Conservation (phyloP, 176 grass and related monocot genomes). For the Musa troglodytarum region DNA sequence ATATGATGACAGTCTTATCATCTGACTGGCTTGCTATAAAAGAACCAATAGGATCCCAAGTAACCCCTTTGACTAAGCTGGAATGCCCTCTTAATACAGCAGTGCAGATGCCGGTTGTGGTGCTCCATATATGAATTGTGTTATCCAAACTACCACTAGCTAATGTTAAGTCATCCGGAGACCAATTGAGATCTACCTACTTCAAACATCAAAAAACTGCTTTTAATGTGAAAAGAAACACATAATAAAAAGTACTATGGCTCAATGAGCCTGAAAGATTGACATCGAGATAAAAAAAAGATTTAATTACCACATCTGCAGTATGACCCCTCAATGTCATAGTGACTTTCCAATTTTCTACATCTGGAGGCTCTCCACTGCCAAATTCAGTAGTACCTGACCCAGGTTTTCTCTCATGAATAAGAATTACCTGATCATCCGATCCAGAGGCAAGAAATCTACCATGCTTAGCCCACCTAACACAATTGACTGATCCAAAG, state of each 20-base stretch:
- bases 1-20: slow-evolving; percentile 93
- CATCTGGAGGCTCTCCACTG: slow-evolving; percentile 82
- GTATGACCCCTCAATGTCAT: slow-evolving; percentile 96
- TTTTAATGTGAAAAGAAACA: slow-evolving; percentile 1
- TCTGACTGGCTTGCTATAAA: slow-evolving; percentile 96
- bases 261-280: neutral
- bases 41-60: slow-evolving; percentile 98
- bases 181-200: slow-evolving; percentile 99
- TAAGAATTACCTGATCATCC: slow-evolving; percentile 92
- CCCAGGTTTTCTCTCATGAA: slow-evolving; percentile 92
- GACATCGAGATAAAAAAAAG: neutral
- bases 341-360: slow-evolving; percentile 96
- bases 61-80: slow-evolving; percentile 93
- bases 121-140: slow-evolving; percentile 92
- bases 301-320: slow-evolving; percentile 84
- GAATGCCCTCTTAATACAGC: slow-evolving; percentile 91
- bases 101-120: slow-evolving; percentile 85
- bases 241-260: slow-evolving; percentile 1
- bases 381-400: slow-evolving; percentile 91
- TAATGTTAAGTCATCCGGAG: slow-evolving; percentile 79
- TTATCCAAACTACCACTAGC: slow-evolving; percentile 94
- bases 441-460: slow-evolving; percentile 89
- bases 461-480: slow-evolving; percentile 91
- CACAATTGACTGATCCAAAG: slow-evolving; percentile 96
- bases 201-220: slow-evolving; percentile 30